Base-by-base conservation (phyloP, 2,329 filamentous ascomycete species). In the Keithomyces neogunnii region DNA sequence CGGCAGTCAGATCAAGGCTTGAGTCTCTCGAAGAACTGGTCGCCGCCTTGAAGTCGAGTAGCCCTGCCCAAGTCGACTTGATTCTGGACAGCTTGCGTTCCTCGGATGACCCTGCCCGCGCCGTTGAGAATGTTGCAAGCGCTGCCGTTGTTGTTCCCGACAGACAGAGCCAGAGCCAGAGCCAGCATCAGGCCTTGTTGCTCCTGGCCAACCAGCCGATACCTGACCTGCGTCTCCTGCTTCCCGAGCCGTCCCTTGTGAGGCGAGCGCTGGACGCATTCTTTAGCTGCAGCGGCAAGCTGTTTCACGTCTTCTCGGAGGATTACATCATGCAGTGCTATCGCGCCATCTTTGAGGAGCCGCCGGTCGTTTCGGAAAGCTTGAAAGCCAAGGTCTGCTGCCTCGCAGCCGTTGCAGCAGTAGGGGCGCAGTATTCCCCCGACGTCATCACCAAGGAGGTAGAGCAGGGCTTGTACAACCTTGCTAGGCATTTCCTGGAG, bases 261-360 rank as follows among this genome's bases (percentile, higher is more conserved):
- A 48, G 26, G 35, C 40, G 33, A 26, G 51, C 47, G 1, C 29
- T 53, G 9, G 39, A 50, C 10, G 19, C 33, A 28, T 56, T 56
- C 35, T 54, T 51, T 39, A 51, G 19, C 3, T 54, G 42, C 38
- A 54, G 54, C 32, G 52, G 50, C 11, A 44, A 40, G 10, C 33
- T 56, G 19, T 54, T 56, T 28, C 54, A 56, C 26, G 54, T 56
- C 28, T 56, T 54, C 35, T 51, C 50, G 4, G 38, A 38, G 19
- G 31, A 47, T 2, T 51, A 53, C 13, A 33, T 50, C 13, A 7
- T 44, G 29, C 11, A 35, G 13, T 38, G 29, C 19, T 46, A 50
- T 29, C 6, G 30, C 13, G 47, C 29, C n/a, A 43, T 53, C n/a
- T 49, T 50, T 13, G 44, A 36, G n/a, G 30, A 11, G 13, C 30